These are phyloP conservation scores for Ceratopteris richardii DNA, from an alignment of 75 land plant species.

Conservation along the genomic window DNA sequence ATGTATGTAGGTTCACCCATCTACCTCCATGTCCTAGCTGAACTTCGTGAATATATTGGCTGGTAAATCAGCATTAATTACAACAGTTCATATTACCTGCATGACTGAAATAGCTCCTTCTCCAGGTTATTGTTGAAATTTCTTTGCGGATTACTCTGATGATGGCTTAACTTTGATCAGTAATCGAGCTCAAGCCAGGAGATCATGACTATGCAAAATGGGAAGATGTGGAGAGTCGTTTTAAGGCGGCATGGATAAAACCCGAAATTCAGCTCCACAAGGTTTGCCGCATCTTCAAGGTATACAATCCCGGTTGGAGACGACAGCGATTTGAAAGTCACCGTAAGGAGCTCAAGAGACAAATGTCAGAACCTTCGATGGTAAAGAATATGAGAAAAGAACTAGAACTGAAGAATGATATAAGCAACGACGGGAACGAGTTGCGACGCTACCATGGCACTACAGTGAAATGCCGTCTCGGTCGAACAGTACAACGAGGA, in stretches of 20 bases:
- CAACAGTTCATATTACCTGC: too few species aligned
- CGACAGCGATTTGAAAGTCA: background rate
- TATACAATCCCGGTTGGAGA: conserved; percentile 5
- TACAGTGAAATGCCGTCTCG: conserved; percentile 8
- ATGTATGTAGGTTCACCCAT: too few species aligned
- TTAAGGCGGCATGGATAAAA: background rate
- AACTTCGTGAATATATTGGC: too few species aligned
- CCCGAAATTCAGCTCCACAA: background rate
- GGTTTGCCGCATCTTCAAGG: conserved; percentile 1
- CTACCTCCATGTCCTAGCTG: too few species aligned
- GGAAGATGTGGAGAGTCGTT: background rate
- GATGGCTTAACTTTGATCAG: background rate
- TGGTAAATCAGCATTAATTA: too few species aligned
- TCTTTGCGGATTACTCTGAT: too few species aligned
- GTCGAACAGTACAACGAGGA: background rate
- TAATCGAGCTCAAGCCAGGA: background rate
- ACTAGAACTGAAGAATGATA: background rate
- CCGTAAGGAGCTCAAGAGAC: conserved; percentile 3
- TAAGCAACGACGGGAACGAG: conserved; percentile 7
- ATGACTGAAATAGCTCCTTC: too few species aligned
- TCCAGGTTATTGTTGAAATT: too few species aligned
- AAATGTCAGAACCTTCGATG: conserved; percentile 19
- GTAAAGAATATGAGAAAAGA: conserved; percentile 4
- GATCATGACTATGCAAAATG: background rate
- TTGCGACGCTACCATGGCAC: conserved; percentile 8